A percentile compares a stretch with the other conserved stretches of the same genome.
Evolutionary conservation across 2,329 filamentous ascomycete species (phyloP).

Genomic region (Talaromyces piceae): DNA sequence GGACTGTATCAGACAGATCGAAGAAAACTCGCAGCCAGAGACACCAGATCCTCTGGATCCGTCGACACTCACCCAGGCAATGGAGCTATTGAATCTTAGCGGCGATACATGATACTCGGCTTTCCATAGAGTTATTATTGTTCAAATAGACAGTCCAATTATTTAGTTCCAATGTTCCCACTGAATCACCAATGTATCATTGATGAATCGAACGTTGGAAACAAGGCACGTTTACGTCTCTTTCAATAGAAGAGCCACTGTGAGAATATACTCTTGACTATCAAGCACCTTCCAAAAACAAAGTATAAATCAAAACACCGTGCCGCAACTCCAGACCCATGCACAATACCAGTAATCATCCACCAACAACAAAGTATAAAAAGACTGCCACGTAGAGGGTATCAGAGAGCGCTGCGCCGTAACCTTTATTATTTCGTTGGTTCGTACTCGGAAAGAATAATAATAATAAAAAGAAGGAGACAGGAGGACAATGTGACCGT

Average conservation of each 20-base stretch:
- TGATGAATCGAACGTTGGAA: too few relatives aligned
- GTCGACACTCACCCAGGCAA: slow-evolving; percentile 24
- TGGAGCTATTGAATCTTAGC: slow-evolving; percentile 27
- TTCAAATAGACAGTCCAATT: too few relatives aligned
- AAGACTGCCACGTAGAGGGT: neutral
- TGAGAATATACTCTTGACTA: neutral
- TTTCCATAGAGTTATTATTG: too few relatives aligned
- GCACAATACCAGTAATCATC: neutral
- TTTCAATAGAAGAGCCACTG: neutral
- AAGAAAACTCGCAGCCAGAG: slow-evolving; percentile 4
- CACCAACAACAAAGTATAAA: neutral
- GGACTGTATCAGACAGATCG: slow-evolving; percentile 24
- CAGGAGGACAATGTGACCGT: neutral
- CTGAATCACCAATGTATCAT: too few relatives aligned
- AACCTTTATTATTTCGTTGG: neutral
- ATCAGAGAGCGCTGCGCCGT: neutral
- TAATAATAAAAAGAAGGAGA: neutral
- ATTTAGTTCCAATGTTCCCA: too few relatives aligned
- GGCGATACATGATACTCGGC: neutral
- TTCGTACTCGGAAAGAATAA: neutral
- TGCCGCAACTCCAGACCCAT: slow-evolving; percentile 10
- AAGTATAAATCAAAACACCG: neutral
- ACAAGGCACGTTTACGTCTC: too few relatives aligned
- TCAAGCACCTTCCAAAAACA: neutral
- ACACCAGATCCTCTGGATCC: slow-evolving; percentile 15